A percentile compares a stretch with the other conserved stretches of the same genome.
phyloP scores from a whole-genome alignment of 2,329 filamentous ascomycete genomes.

The Fusarium temperatum region DNA sequence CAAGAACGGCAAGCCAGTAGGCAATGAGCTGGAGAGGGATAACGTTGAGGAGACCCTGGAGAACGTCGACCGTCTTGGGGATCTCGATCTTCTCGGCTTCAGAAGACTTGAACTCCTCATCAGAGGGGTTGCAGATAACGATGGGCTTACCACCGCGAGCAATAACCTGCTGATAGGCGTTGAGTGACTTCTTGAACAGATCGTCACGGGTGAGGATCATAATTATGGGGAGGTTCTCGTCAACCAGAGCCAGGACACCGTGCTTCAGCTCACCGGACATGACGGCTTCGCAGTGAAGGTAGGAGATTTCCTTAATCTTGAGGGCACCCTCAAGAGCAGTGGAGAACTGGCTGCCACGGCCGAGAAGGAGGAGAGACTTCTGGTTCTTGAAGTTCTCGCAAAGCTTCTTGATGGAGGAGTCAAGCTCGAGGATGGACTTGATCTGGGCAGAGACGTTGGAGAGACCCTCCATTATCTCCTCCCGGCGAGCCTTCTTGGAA shows the following conservation, averaged over 20 bases:
- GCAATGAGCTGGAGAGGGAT: conserved; percentile 97
- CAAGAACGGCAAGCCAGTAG: conserved; percentile 97
- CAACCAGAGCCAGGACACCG: conserved; percentile 94
- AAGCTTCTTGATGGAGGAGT: conserved; percentile 92
- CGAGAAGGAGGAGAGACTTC: conserved; percentile 92
- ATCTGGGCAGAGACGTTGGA: conserved; percentile 89
- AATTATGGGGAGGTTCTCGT: conserved; percentile 98
- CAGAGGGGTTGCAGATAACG: conserved; percentile 93
- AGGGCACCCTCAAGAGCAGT: conserved; percentile 96
- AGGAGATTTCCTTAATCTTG: conserved; percentile 99
- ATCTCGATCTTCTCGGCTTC: conserved; percentile 98
- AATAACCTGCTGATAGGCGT: conserved; percentile 99
- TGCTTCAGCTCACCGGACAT: conserved; percentile 99
- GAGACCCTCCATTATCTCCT: conserved; percentile 96
- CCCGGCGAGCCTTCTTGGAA: conserved; percentile 88
- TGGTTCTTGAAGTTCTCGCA: conserved; percentile 96
- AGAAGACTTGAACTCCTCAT: conserved; percentile 87
- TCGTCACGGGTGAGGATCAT: conserved; percentile 98
- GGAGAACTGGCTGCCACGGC: conserved; percentile 94
- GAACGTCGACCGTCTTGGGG: conserved; percentile 90
- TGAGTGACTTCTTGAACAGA: conserved; percentile 98
- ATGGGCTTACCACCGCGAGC: conserved; percentile 95
- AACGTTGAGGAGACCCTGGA: conserved; percentile 97
- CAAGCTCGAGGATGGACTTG: conserved; percentile 88
- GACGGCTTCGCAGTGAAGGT: conserved; percentile 98